A percentile compares a stretch with the other conserved stretches of the same genome.
Evolutionary conservation across 306 rosid genomes (phyloP).

Genomic region (Cicer judaicum): DNA sequence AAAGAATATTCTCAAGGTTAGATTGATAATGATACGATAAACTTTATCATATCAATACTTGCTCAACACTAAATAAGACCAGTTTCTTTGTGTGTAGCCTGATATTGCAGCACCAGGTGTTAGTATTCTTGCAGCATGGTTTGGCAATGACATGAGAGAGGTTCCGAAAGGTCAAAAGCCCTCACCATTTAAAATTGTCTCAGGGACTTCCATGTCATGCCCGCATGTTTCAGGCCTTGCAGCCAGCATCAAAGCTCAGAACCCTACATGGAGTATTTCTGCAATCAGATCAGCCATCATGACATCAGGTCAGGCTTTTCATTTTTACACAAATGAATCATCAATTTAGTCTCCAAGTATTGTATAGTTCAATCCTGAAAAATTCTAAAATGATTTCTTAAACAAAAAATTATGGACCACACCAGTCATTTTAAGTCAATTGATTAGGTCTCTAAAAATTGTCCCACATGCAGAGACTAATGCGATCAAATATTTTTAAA

Average conservation of each 20-base stretch:
- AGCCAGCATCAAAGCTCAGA: conserved; percentile 57
- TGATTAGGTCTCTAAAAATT: too few relatives aligned
- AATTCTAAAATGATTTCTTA: too few relatives aligned
- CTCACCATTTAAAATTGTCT: conserved; percentile 53
- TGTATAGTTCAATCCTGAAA: too few relatives aligned
- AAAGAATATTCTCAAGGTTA: conserved; percentile 73
- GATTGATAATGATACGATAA: not conserved
- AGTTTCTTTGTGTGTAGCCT: conserved; percentile 58
- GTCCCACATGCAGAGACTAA: too few relatives aligned
- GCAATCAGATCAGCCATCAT: conserved; percentile 88
- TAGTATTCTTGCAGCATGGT: conserved; percentile 88
- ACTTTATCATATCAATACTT: not conserved
- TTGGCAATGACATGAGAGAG: conserved; percentile 26
- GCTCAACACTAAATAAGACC: not conserved
- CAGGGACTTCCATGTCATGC: conserved; percentile 92
- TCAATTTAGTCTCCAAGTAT: not conserved
- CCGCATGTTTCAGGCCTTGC: conserved; percentile 86
- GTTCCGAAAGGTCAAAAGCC: conserved; percentile 51
- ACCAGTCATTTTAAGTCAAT: too few relatives aligned
- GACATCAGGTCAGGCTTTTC: conserved; percentile 67
- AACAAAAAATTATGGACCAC: too few relatives aligned
- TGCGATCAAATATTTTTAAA: too few relatives aligned
- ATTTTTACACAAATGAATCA: not conserved
- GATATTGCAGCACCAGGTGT: conserved; percentile 93
- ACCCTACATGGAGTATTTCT: conserved; percentile 74